phyloP scores from a whole-genome alignment of 2,329 filamentous ascomycete genomes.

The Exophiala oligosperma region DNA sequence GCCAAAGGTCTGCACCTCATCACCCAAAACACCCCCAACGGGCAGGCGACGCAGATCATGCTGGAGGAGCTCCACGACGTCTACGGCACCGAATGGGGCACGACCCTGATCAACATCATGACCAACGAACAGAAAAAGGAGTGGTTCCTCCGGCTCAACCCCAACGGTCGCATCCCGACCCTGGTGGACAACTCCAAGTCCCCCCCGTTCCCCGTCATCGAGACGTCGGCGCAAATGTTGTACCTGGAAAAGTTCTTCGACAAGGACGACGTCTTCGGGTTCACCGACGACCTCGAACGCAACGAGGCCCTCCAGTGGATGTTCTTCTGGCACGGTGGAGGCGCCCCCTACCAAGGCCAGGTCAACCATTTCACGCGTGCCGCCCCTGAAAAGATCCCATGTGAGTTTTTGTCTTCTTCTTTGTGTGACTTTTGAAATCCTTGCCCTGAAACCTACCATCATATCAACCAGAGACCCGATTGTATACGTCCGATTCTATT shows the following conservation, averaged over 20 bases:
- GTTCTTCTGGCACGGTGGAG: slow-evolving; percentile 50
- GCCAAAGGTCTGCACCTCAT: slow-evolving; percentile 55
- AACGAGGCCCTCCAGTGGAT: slow-evolving; percentile 54
- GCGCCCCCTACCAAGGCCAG: slow-evolving; percentile 39
- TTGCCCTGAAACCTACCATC: too few species aligned
- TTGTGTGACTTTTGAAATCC: too few species aligned
- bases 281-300: slow-evolving; percentile 52
- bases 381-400: slow-evolving; percentile 49
- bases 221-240: slow-evolving; percentile 55
- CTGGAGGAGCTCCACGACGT: slow-evolving; percentile 55
- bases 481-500: too few species aligned
- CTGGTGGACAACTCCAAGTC: slow-evolving; percentile 52
- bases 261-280: slow-evolving; percentile 52
- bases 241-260: slow-evolving; percentile 54
- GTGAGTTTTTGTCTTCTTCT: slow-evolving; percentile 27
- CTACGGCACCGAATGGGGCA: slow-evolving; percentile 52
- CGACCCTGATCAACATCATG: slow-evolving; percentile 50
- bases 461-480: too few species aligned
- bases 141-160: slow-evolving; percentile 35
- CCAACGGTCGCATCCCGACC: slow-evolving; percentile 48
- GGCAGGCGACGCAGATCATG: slow-evolving; percentile 54
- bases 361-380: slow-evolving; percentile 48
- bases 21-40: slow-evolving; percentile 54
- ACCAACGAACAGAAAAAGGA: slow-evolving; percentile 59
- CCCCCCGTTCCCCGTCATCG: slow-evolving; percentile 54